phyloP scores from a whole-genome alignment of 805 yeast genomes.

The Millerago galiae region DNA sequence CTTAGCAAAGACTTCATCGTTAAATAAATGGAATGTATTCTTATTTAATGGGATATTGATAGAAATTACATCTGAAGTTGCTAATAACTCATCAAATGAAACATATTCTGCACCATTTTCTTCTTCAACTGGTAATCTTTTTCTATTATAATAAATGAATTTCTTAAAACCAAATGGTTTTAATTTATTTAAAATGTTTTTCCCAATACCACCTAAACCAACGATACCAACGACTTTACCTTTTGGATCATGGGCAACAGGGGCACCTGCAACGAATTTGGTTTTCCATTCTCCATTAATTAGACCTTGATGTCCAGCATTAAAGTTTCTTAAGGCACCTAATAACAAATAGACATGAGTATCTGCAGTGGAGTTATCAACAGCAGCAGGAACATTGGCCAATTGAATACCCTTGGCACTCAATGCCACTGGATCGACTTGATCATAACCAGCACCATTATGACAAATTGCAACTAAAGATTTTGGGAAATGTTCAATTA shows the following conservation, averaged over 20 bases:
- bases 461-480: constrained; percentile 50
- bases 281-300: constrained; percentile 57
- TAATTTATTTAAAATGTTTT: constrained; percentile 66
- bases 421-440: constrained; percentile 52
- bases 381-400: constrained; percentile 61
- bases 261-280: constrained; percentile 45
- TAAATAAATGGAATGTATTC: constrained; percentile 63
- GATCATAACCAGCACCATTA: constrained; percentile 75
- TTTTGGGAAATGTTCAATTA: constrained; percentile 47
- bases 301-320: constrained; percentile 47
- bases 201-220: constrained; percentile 90
- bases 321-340: constrained; percentile 64
- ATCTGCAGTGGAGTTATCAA: constrained; percentile 67
- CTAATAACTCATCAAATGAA: constrained; percentile 59
- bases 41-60: constrained; percentile 73
- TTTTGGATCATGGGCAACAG: constrained; percentile 68
- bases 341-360: constrained; percentile 58
- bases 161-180: constrained; percentile 71
- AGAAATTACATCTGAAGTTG: constrained; percentile 61
- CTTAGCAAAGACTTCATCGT: constrained; percentile 50
- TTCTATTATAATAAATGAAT: constrained; percentile 69
- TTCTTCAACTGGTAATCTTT: constrained; percentile 46
- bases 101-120: constrained; percentile 71
- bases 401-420: constrained; percentile 50
- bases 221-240: constrained; percentile 73